These are phyloP conservation scores for Prunus kanzakura DNA, from an alignment of 306 rosid genomes.

Conservation along the genomic window DNA sequence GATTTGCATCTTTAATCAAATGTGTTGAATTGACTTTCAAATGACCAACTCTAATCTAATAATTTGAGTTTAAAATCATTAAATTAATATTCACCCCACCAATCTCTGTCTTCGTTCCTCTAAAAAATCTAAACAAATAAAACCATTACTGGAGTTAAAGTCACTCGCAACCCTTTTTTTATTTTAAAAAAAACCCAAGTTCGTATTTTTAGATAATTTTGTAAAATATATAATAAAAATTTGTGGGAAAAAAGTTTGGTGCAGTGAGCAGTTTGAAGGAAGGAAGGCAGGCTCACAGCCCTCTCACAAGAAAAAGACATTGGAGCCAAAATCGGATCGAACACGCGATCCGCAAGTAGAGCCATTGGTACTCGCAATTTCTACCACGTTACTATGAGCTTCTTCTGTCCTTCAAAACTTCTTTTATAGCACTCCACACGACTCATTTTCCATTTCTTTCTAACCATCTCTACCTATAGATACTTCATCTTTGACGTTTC, in stretches of 20 bases:
- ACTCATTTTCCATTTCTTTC: background rate
- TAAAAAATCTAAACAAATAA: no score
- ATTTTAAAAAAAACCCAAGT: no score
- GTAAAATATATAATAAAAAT: background rate
- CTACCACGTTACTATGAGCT: background rate
- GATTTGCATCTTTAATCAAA: background rate
- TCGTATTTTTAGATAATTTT: background rate
- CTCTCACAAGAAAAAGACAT: background rate
- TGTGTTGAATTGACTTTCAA: background rate
- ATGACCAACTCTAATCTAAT: background rate
- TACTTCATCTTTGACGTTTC: conserved; percentile 8
- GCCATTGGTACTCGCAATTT: background rate
- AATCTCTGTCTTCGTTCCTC: no score
- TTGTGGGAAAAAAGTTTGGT: background rate
- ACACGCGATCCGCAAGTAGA: background rate
- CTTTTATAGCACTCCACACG: background rate
- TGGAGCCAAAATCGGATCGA: conserved; percentile 13
- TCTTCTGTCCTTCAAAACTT: background rate
- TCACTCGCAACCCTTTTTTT: no score
- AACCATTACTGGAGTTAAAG: no score
- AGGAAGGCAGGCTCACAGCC: background rate
- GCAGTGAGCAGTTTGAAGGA: background rate
- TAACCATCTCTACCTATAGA: conserved; percentile 7
- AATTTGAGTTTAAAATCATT: no score
- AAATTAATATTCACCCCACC: no score